Base-by-base conservation (phyloP, 306 rosid genomes). In the Trifolium fragiferum region DNA sequence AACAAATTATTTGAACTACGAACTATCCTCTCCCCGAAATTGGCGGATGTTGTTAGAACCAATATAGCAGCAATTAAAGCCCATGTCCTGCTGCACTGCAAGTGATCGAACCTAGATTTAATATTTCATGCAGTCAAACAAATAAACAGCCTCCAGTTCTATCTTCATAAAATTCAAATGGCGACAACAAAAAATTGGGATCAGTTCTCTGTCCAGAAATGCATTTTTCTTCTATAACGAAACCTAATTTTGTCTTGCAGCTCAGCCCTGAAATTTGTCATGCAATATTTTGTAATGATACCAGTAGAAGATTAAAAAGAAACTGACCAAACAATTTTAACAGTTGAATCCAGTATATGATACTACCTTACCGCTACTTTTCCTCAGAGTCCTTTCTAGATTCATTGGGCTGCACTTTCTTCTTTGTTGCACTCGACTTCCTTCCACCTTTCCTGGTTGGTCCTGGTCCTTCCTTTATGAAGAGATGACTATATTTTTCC, bases 401-500 rank as follows among this genome's bases (percentile, higher is more conserved):
- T 49, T 79, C 84, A 79, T 68, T 49, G 23, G n/a, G 76, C 23
- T 78, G 61, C 44, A 3, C 63, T 58, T 80, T 53, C 41, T 80
- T 83, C 79, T 66, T 68, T 18, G 58, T 35, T 72, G 41, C 25
- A 62, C 11, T 0, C n/a, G 73, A 72, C 47, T 64, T 70, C 77
- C 63, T 68, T 62, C 79, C 69, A 53, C 68, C 49, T 60, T 79
- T 87, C 85, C 78, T 74, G 59, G 40, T 63, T 40, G 93, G 54
- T 53, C 4, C 43, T 38, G 93, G 50, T 47, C 2, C 51, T 55
- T 78, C 64, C 66, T 75, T 77, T 18, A 75, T 46, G 76, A 87
- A 81, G 63, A 90, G 88, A 75, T 79, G 14, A 49, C 76, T 82
- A 77, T 94, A 94, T 83, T 94, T 94, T 78, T 82, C 83, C 77